Conservation (phyloP, 495 filamentous ascomycete genomes). For the Xylaria longipes region DNA sequence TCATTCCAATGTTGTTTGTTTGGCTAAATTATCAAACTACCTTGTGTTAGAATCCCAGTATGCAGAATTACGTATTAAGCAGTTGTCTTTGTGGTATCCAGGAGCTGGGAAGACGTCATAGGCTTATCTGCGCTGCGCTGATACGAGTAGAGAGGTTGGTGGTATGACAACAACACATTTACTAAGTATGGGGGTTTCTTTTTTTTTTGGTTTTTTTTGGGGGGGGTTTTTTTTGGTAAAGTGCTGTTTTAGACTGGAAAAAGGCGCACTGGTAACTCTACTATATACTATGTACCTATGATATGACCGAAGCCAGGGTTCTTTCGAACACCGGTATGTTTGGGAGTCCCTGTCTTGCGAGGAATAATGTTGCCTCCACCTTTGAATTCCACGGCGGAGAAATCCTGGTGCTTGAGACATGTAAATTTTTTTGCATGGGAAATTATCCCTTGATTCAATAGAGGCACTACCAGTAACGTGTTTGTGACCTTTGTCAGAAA, state of each 20-base stretch:
- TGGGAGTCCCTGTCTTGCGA: not conserved
- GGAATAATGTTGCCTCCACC: slow-evolving; percentile 2
- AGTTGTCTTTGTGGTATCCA: not conserved
- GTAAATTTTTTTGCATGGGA: not conserved
- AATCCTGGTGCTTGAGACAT: not conserved
- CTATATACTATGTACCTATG: not conserved
- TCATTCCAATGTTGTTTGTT: not conserved
- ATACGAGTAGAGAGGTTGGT: not conserved
- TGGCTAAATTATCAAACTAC: not conserved
- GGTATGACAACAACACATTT: not conserved
- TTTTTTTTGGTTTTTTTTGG: not conserved
- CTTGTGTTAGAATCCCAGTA: not conserved
- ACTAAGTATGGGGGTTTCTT: not conserved
- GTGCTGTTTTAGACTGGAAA: not conserved
- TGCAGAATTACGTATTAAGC: not conserved
- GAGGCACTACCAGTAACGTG: not conserved
- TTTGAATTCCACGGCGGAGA: not conserved
- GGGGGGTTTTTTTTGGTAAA: not conserved
- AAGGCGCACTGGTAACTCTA: not conserved
- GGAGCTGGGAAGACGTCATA: slow-evolving; percentile 17
- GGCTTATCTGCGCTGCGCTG: not conserved
- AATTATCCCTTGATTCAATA: not conserved
- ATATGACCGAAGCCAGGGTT: not conserved
- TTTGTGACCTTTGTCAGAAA: not conserved
- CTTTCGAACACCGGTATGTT: not conserved